Percentiles rank a stretch among this genome's conserved stretches.
phyloP scores from a whole-genome alignment of 2,329 filamentous ascomycete species.

The Rhytidhysteron rufulum region DNA sequence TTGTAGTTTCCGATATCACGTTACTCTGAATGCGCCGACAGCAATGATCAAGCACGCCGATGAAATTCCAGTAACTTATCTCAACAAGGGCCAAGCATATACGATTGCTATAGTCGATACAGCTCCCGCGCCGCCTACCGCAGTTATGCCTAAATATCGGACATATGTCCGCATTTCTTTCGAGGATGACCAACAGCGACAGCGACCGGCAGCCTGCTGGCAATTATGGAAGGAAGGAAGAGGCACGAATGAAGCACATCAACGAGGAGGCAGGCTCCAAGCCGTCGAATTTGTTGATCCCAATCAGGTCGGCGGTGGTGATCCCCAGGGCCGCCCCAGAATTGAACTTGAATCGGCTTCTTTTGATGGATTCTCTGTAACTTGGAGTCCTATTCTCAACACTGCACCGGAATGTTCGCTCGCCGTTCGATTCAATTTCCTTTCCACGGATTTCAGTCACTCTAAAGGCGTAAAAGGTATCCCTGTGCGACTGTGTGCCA shows the following conservation, averaged over 20 bases:
- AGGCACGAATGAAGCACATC: conserved; percentile 92
- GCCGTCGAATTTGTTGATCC: conserved; percentile 89
- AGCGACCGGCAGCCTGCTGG: conserved; percentile 80
- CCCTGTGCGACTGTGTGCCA: conserved; percentile 86
- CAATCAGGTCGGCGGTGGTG: conserved; percentile 51
- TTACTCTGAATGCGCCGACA: conserved; percentile 86
- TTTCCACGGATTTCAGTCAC: conserved; percentile 97
- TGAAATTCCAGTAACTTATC: conserved; percentile 94
- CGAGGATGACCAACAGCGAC: conserved; percentile 89
- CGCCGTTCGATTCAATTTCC: conserved; percentile 93
- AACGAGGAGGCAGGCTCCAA: conserved; percentile 85
- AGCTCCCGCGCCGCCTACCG: conserved; percentile 51
- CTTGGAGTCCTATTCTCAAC: conserved; percentile 71
- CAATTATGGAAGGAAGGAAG: conserved; percentile 94
- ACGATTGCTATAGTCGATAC: conserved; percentile 81
- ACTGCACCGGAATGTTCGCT: conserved; percentile 74
- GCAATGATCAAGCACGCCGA: conserved; percentile 90
- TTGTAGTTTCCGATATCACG: conserved; percentile 76
- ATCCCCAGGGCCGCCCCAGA: conserved; percentile 43
- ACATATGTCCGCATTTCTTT: conserved; percentile 95
- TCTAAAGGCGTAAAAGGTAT: conserved; percentile 99
- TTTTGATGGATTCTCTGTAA: conserved; percentile 90
- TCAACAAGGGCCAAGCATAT: conserved; percentile 97
- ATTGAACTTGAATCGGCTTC: conserved; percentile 60
- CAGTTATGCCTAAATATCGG: conserved; percentile 68